Conservation (phyloP, 768 basidiomycete genomes). For the Kwoniella sp. region DNA sequence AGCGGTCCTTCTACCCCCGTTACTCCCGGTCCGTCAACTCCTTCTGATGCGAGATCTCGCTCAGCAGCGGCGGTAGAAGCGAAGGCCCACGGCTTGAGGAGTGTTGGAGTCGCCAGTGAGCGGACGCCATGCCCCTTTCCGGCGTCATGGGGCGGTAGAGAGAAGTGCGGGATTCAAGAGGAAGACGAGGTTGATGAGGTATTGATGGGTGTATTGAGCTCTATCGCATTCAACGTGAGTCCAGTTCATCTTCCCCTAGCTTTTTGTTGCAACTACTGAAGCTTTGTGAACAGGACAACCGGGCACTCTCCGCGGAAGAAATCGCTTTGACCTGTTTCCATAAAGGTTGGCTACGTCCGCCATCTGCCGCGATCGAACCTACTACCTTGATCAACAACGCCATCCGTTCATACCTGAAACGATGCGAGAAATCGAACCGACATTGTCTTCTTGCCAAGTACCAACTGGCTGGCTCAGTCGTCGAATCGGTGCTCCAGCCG, state of each 20-base stretch:
- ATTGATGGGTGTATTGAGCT: constrained; percentile 45
- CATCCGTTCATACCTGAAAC: constrained; percentile 44
- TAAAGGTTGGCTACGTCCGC: constrained; percentile 47
- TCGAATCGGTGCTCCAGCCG: constrained; percentile 39
- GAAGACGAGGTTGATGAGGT: constrained; percentile 50
- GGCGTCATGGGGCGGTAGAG: constrained; percentile 38
- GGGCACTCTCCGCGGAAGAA: constrained; percentile 46
- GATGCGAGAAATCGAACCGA: constrained; percentile 36
- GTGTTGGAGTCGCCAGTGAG: constrained; percentile 35
- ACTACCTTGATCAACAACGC: constrained; percentile 40
- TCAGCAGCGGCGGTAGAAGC: constrained; percentile 24
- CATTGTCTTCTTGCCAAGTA: constrained; percentile 42
- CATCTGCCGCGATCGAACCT: constrained; percentile 48
- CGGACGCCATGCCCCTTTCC: constrained; percentile 47
- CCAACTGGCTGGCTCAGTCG: constrained; percentile 45
- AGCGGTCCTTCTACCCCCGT: constrained; percentile 25
- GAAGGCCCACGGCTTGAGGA: constrained; percentile 44
- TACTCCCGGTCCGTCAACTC: constrained; percentile 18
- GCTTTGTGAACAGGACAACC: constrained; percentile 36
- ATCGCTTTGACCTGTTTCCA: constrained; percentile 40
- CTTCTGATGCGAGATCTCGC: constrained; percentile 11
- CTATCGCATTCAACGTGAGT: constrained; percentile 41
- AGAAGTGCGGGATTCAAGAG: constrained; percentile 43
- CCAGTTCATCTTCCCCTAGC: not conserved
- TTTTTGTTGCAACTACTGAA: constrained; percentile 10